phyloP scores from a whole-genome alignment of 768 basidiomycete genomes.

The Lentinula detonsa region DNA sequence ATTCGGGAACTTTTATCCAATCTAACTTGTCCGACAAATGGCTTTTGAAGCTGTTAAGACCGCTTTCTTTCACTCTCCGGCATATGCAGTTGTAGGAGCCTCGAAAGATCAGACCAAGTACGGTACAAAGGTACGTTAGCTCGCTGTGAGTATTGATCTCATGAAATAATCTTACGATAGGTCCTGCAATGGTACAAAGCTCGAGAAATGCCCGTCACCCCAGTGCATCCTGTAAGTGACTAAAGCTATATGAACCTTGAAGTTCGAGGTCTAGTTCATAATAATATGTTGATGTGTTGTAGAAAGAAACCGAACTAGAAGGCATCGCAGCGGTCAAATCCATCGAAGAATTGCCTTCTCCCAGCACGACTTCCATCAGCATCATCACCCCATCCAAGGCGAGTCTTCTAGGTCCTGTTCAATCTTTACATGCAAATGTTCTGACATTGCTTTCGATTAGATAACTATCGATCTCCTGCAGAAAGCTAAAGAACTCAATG shows the following conservation, averaged over 20 bases:
- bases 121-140: conserved; percentile 49
- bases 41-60: conserved; percentile 32
- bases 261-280: background rate
- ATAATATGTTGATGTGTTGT: conserved; percentile 5
- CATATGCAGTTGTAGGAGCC: conserved; percentile 78
- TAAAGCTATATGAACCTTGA: background rate
- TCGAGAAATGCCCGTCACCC: conserved; percentile 54
- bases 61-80: conserved; percentile 56
- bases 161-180: conserved; percentile 26
- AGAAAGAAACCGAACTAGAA: conserved; percentile 71
- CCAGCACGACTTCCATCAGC: conserved; percentile 66
- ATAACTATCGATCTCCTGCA: conserved; percentile 64
- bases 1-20: background rate
- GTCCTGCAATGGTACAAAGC: conserved; percentile 73
- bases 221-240: conserved; percentile 65
- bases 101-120: conserved; percentile 75
- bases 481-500: conserved; percentile 58
- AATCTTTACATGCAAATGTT: background rate
- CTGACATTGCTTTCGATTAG: conserved; percentile 26
- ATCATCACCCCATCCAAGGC: conserved; percentile 77
- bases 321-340: conserved; percentile 51
- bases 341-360: conserved; percentile 51
- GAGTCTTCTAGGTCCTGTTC: conserved; percentile 5
- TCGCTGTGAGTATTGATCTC: background rate
- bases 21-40: conserved; percentile 9